Evolutionary conservation across 805 yeast species (phyloP).

Genomic region (Huiozyma naganishii): DNA sequence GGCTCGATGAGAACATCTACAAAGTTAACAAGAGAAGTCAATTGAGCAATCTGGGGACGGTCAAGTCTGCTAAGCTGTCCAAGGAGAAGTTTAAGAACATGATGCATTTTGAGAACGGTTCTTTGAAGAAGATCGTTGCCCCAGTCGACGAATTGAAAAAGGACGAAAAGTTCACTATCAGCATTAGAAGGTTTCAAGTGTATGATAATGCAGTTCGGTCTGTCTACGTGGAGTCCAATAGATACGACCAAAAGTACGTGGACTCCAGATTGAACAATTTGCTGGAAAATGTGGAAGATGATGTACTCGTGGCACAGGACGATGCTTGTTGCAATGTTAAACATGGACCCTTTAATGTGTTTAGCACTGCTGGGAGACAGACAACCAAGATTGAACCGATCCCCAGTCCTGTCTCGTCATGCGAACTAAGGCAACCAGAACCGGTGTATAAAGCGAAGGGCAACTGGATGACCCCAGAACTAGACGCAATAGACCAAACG

Average conservation of each 20-base stretch:
- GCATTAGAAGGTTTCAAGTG: constrained; percentile 23
- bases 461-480: not conserved
- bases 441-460: not conserved
- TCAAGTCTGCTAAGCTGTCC: constrained; percentile 5
- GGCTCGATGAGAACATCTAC: constrained; percentile 21
- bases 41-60: not conserved
- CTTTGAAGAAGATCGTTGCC: not conserved
- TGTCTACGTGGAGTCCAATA: constrained; percentile 11
- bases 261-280: constrained; percentile 12
- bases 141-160: not conserved
- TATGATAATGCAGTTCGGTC: constrained; percentile 20
- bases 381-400: not conserved
- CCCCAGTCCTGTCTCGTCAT: not conserved
- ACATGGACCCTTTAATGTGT: constrained; percentile 12
- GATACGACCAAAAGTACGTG: constrained; percentile 15
- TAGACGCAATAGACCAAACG: not conserved
- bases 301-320: constrained; percentile 2
- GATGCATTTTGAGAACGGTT: constrained; percentile 7
- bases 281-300: constrained; percentile 6
- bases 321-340: not conserved
- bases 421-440: no score
- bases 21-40: not conserved
- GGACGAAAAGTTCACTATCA: constrained; percentile 15
- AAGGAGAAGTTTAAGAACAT: constrained; percentile 12
- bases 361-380: not conserved